A percentile compares a stretch with the other conserved stretches of the same genome.
These are phyloP conservation scores for Uronychia setigera DNA, from an alignment of 73 alveolate species.

Conservation along the genomic window DNA sequence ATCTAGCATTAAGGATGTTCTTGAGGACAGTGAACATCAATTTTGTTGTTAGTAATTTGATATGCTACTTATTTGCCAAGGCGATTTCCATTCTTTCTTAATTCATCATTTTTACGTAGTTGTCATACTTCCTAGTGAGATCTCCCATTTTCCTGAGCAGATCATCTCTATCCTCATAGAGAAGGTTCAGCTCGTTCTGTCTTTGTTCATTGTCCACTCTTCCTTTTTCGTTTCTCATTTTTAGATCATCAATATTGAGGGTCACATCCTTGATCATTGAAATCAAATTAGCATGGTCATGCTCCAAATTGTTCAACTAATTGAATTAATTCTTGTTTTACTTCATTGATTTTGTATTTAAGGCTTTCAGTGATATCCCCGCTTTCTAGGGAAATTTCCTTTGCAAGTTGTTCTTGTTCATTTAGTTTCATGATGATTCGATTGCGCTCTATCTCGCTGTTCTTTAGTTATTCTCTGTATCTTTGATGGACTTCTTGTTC, in stretches of 20 bases:
- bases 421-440: background rate
- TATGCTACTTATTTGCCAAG: background rate
- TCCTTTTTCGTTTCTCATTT: background rate
- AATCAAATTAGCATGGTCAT: background rate
- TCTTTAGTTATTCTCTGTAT: background rate
- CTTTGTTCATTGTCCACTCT: background rate
- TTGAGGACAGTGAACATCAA: background rate
- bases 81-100: background rate
- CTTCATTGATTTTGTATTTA: background rate
- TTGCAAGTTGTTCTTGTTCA: background rate
- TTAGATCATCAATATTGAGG: background rate
- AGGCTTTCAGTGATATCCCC: background rate
- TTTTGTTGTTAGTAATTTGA: background rate
- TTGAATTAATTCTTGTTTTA: background rate
- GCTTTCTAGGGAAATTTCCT: background rate
- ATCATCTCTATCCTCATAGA: background rate
- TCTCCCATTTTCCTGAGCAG: background rate
- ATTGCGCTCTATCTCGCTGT: background rate
- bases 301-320: background rate
- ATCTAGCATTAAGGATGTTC: background rate
- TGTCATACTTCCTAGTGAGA: background rate
- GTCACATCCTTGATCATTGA: background rate
- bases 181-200: background rate
- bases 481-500: background rate
- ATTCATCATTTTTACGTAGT: background rate